Evolutionary conservation across 2,329 filamentous ascomycete species (phyloP).

Genomic region (Venturiaceae sp.): DNA sequence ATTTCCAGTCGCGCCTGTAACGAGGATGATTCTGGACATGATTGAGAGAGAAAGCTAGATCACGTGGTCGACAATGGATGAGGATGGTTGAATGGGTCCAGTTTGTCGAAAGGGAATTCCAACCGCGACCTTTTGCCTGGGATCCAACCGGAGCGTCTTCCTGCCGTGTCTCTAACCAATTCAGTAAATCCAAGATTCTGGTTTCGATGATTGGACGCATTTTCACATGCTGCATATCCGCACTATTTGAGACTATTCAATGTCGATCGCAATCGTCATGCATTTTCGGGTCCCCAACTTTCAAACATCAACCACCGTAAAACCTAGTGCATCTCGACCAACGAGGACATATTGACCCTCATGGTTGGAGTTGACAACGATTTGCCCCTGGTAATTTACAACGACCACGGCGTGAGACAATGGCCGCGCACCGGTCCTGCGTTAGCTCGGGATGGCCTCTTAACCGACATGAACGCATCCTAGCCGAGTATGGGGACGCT

Average conservation of each 20-base stretch:
- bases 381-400: background rate
- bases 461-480: background rate
- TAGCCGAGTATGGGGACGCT: background rate
- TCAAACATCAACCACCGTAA: background rate
- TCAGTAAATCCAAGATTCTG: background rate
- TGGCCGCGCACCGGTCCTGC: background rate
- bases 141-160: background rate
- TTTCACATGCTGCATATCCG: background rate
- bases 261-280: background rate
- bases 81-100: background rate
- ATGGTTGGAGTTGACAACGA: background rate
- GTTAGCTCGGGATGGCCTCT: background rate
- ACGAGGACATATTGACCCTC: background rate
- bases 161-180: background rate
- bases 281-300: background rate
- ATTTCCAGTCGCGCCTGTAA: slow-evolving; percentile 37
- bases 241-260: background rate
- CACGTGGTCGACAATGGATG: slow-evolving; percentile 1
- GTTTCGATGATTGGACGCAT: background rate
- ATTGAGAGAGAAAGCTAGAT: background rate
- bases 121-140: background rate
- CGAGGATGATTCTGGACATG: slow-evolving; percentile 32
- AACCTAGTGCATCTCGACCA: background rate
- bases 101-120: background rate
- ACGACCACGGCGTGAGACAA: background rate